phyloP scores from a whole-genome alignment of 2,329 filamentous ascomycete species.

The Anthostomella pinea region DNA sequence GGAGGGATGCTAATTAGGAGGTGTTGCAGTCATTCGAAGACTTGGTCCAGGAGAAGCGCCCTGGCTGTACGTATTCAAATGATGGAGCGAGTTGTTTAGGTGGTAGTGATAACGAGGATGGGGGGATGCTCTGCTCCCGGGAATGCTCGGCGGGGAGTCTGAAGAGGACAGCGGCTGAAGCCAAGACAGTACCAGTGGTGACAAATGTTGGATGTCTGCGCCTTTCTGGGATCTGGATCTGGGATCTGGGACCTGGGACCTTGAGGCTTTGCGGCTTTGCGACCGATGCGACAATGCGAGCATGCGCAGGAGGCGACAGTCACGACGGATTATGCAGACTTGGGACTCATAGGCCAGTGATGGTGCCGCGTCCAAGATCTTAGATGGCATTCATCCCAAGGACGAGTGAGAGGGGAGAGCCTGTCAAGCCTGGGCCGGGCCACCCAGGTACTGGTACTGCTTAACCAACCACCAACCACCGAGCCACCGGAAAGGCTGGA shows the following conservation, averaged over 20 bases:
- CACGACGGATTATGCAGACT: slow-evolving; percentile 10
- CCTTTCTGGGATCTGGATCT: too few relatives aligned
- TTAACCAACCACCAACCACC: slow-evolving; percentile 16
- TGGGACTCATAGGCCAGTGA: slow-evolving; percentile 21
- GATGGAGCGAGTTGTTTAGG: slow-evolving; percentile 4
- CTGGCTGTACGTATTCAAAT: slow-evolving; percentile 7
- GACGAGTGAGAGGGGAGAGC: slow-evolving; percentile 23
- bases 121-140: slow-evolving; percentile 16
- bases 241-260: slow-evolving; percentile 4
- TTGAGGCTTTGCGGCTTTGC: slow-evolving; percentile 20
- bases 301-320: slow-evolving; percentile 7
- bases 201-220: too few relatives aligned
- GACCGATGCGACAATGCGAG: slow-evolving; percentile 16
- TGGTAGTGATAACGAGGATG: slow-evolving; percentile 4
- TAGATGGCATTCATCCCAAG: slow-evolving; percentile 26
- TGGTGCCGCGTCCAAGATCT: slow-evolving; percentile 15
- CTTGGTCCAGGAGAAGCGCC: slow-evolving; percentile 13
- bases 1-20: slow-evolving; percentile 13
- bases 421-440: slow-evolving; percentile 17
- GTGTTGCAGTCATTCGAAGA: slow-evolving; percentile 27
- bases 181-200: slow-evolving; percentile 21
- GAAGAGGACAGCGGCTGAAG: slow-evolving; percentile 27
- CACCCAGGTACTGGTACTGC: too few relatives aligned
- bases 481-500: slow-evolving; percentile 28
- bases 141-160: slow-evolving; percentile 21